Evolutionary conservation across 202 grass and related monocot genomes (phyloP).

Genomic region (Elaeis oleifera): DNA sequence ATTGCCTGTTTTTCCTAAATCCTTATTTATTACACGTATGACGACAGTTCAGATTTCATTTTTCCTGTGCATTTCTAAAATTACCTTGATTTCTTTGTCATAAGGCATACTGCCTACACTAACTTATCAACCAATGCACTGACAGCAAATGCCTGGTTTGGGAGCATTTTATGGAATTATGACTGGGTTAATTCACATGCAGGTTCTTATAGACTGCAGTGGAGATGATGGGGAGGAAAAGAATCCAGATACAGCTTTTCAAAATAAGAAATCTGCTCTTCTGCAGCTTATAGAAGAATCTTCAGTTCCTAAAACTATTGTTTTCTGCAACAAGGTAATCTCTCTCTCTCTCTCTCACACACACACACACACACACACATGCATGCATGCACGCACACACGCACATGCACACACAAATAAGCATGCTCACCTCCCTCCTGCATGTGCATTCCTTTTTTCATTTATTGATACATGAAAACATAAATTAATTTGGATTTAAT

Average conservation of each 20-base stretch:
- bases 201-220: slow-evolving; percentile 96
- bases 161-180: too few species aligned
- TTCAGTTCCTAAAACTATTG: slow-evolving; percentile 63
- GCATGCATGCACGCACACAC: background rate
- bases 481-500: too few species aligned
- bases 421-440: background rate
- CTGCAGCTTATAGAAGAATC: slow-evolving; percentile 54
- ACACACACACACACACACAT: background rate
- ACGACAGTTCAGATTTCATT: too few species aligned
- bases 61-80: too few species aligned
- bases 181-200: slow-evolving; percentile 3
- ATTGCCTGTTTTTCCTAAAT: too few species aligned
- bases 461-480: too few species aligned
- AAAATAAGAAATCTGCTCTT: slow-evolving; percentile 70
- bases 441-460: background rate
- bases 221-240: slow-evolving; percentile 63
- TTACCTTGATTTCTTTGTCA: too few species aligned
- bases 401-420: background rate
- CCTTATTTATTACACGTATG: too few species aligned
- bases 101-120: too few species aligned
- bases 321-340: slow-evolving; percentile 89
- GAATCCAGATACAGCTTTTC: slow-evolving; percentile 81
- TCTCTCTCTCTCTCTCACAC: slow-evolving; percentile 1
- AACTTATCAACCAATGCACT: too few species aligned
- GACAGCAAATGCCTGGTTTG: too few species aligned